Percentiles rank a stretch among this genome's conserved stretches.
Evolutionary conservation across 768 basidiomycete genomes (phyloP).

Genomic region (Suillus brevipes): DNA sequence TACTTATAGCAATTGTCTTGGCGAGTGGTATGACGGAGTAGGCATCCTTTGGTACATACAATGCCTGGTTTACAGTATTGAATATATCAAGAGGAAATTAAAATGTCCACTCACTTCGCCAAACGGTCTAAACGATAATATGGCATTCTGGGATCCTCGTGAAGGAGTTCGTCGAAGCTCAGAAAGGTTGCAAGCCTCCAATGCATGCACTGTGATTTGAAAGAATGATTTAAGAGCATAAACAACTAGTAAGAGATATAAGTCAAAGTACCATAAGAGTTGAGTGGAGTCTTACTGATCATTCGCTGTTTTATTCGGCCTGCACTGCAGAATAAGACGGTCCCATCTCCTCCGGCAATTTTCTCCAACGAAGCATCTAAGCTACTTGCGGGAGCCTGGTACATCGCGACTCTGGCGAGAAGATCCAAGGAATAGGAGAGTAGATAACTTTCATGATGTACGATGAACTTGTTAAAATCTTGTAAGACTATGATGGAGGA

Average conservation of each 20-base stretch:
- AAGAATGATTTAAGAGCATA: slow-evolving; percentile 64
- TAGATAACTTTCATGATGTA: slow-evolving; percentile 59
- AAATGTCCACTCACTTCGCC: slow-evolving; percentile 54
- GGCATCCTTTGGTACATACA: slow-evolving; percentile 72
- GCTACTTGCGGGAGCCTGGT: slow-evolving; percentile 43
- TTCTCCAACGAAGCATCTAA: slow-evolving; percentile 63
- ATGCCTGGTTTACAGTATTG: slow-evolving; percentile 42
- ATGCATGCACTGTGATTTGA: slow-evolving; percentile 56
- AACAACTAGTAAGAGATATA: slow-evolving; percentile 47
- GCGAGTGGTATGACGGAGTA: slow-evolving; percentile 57
- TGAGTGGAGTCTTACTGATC: slow-evolving; percentile 43
- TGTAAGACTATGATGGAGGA: slow-evolving; percentile 59
- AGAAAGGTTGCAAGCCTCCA: slow-evolving; percentile 53
- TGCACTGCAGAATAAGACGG: slow-evolving; percentile 62
- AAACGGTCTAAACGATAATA: slow-evolving; percentile 55
- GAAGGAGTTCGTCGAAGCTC: slow-evolving; percentile 39
- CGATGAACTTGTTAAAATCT: slow-evolving; percentile 64
- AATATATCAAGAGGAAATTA: slow-evolving; percentile 6
- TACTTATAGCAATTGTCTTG: slow-evolving; percentile 66
- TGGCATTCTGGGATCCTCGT: slow-evolving; percentile 28
- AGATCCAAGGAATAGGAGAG: slow-evolving; percentile 70
- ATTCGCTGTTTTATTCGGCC: slow-evolving; percentile 53
- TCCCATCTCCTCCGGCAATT: slow-evolving; percentile 52
- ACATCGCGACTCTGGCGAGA: slow-evolving; percentile 59
- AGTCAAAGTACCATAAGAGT: neutral